phyloP scores from a whole-genome alignment of 169 alveolate species.

The Besnoitia besnoiti region DNA sequence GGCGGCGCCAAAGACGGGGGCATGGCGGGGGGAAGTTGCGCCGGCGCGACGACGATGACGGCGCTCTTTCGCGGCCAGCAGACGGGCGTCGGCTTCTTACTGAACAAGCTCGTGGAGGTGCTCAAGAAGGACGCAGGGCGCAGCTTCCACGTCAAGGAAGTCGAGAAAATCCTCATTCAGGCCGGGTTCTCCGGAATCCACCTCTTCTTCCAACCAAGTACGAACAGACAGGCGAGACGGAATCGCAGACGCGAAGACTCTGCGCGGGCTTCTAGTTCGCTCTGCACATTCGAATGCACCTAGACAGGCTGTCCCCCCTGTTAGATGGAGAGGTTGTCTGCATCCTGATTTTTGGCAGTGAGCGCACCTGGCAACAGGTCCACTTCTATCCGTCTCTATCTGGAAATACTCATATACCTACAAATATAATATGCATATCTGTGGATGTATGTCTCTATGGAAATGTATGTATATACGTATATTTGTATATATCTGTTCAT shows the following conservation, averaged over 20 bases:
- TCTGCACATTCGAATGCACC: too few species aligned
- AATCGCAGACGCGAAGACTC: too few species aligned
- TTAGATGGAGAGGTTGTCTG: too few species aligned
- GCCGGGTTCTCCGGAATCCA: not conserved
- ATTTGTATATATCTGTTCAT: not conserved
- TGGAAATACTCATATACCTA: not conserved
- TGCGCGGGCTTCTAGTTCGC: too few species aligned
- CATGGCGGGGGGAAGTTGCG: not conserved
- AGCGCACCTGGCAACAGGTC: too few species aligned
- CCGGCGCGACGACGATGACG: not conserved
- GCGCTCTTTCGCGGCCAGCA: slow-evolving; percentile 9
- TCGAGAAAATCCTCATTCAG: not conserved
- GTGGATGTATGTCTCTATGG: not conserved
- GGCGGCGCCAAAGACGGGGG: not conserved
- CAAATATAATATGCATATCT: not conserved
- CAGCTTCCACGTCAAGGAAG: slow-evolving; percentile 12
- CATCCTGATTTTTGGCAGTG: too few species aligned
- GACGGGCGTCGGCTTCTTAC: not conserved
- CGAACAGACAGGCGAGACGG: too few species aligned
- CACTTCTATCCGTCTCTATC: not conserved
- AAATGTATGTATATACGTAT: too few species aligned
- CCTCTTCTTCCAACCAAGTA: slow-evolving; percentile 23
- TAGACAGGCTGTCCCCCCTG: too few species aligned
- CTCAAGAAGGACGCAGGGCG: slow-evolving; percentile 13
- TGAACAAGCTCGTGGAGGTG: not conserved